phyloP scores from a whole-genome alignment of 1,284 basidiomycete species.

The Coriolopsis trogii region DNA sequence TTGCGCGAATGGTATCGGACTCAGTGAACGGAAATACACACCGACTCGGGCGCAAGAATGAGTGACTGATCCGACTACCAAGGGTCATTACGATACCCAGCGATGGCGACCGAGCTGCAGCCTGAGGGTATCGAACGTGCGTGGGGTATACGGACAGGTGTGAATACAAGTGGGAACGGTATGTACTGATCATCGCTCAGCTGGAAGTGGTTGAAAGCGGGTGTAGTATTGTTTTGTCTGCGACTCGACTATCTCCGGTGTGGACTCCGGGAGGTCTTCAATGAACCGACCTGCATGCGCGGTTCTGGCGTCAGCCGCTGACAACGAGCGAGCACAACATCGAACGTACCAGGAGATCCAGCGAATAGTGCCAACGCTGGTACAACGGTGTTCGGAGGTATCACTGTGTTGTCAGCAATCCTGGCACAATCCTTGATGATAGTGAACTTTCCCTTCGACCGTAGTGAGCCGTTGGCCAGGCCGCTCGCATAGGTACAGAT shows the following conservation, averaged over 20 bases:
- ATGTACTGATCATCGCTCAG: slow-evolving; percentile 21
- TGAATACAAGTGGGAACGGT: too few species aligned
- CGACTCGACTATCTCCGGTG: slow-evolving; percentile 54
- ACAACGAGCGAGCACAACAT: too few species aligned
- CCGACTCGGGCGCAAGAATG: not conserved
- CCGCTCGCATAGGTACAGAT: not conserved
- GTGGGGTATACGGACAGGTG: slow-evolving; percentile 13
- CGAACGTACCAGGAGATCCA: slow-evolving; percentile 83
- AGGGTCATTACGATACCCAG: not conserved
- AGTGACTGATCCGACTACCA: not conserved
- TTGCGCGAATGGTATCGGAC: too few species aligned
- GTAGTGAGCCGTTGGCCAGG: not conserved
- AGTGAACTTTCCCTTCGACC: slow-evolving; percentile 85
- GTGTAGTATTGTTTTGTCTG: slow-evolving; percentile 76
- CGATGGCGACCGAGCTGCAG: not conserved
- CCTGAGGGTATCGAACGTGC: slow-evolving; percentile 13
- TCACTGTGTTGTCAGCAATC: slow-evolving; percentile 85
- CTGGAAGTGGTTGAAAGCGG: slow-evolving; percentile 49
- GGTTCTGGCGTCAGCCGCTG: not conserved
- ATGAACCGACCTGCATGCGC: slow-evolving; percentile 67
- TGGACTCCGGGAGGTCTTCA: slow-evolving; percentile 88
- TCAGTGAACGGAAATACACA: too few species aligned
- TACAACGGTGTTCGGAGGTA: slow-evolving; percentile 92
- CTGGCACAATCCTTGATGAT: slow-evolving; percentile 96
- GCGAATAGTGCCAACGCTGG: slow-evolving; percentile 86